These are phyloP conservation scores for Phytophthora sojae DNA, from an alignment of 352 stramenopile genomes.

Conservation along the genomic window DNA sequence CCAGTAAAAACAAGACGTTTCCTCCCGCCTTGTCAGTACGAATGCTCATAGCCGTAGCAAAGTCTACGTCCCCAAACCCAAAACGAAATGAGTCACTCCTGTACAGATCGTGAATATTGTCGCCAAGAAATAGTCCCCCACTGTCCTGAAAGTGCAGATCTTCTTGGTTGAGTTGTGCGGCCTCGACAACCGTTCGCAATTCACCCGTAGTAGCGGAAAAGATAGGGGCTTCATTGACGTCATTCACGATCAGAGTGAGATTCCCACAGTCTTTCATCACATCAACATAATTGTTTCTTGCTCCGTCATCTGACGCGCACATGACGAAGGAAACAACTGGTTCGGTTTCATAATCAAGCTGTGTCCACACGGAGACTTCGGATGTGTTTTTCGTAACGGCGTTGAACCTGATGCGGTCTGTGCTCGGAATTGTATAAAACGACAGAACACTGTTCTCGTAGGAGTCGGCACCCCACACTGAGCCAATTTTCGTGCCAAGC, in stretches of 20 bases:
- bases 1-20: conserved; percentile 23
- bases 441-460: conserved; percentile 48
- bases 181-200: conserved; percentile 11
- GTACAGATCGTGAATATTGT: conserved; percentile 27
- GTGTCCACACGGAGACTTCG: conserved; percentile 41
- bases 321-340: conserved; percentile 40
- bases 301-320: conserved; percentile 63
- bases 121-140: conserved; percentile 29
- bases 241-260: conserved; percentile 42
- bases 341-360: conserved; percentile 53
- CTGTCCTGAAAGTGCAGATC: conserved; percentile 24
- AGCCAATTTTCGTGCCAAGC: conserved; percentile 42
- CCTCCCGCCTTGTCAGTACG: conserved; percentile 6
- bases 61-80: conserved; percentile 59
- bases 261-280: conserved; percentile 57
- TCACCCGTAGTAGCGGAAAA: conserved; percentile 14
- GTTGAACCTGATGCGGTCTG: conserved; percentile 35
- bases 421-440: conserved; percentile 50
- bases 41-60: conserved; percentile 46
- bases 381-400: conserved; percentile 31
- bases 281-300: conserved; percentile 47
- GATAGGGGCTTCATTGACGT: conserved; percentile 53
- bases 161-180: conserved; percentile 20
- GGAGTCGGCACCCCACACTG: conserved; percentile 40
- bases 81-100: conserved; percentile 20